phyloP scores from a whole-genome alignment of 441 rosid species.

The Mallotus japonicus region DNA sequence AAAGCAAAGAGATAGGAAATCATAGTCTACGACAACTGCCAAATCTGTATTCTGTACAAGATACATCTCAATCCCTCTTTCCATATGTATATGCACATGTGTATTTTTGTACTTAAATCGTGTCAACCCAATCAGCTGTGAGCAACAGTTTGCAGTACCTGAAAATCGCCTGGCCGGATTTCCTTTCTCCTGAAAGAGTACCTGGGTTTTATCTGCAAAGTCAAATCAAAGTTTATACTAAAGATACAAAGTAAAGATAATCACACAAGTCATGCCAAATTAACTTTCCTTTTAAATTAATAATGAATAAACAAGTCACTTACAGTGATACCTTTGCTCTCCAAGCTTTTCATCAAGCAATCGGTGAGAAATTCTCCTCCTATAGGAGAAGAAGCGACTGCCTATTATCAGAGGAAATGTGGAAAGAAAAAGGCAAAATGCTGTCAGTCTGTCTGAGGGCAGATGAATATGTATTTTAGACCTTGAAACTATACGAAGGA shows the following conservation, averaged over 20 bases:
- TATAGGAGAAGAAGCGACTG: conserved; percentile 73
- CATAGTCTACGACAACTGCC: not conserved
- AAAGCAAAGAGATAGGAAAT: not conserved
- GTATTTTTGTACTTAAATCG: not conserved
- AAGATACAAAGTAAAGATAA: conserved; percentile 2
- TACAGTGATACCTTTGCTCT: conserved; percentile 85
- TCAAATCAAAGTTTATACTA: conserved; percentile 2
- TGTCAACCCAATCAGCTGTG: not conserved
- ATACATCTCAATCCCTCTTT: not conserved
- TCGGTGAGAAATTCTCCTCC: conserved; percentile 97
- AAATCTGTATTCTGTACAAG: not conserved
- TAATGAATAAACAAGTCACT: conserved; percentile 28
- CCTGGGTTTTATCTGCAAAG: conserved; percentile 86
- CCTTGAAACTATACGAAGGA: not conserved
- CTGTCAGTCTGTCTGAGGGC: conserved; percentile 14
- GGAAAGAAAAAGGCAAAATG: not conserved
- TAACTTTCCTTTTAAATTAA: conserved; percentile 16
- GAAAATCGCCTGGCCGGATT: conserved; percentile 83
- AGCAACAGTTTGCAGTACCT: conserved; percentile 46
- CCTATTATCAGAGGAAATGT: conserved; percentile 41
- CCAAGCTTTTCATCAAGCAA: conserved; percentile 96
- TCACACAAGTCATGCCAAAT: conserved; percentile 8
- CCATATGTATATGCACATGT: not conserved
- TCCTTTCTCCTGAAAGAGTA: conserved; percentile 98
- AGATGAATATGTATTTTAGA: not conserved